Evolutionary conservation across 2,329 filamentous ascomycete species (phyloP), one percentile per base, ranked within the genome.

Genomic region (Aspergillus ochraceoroseus): DNA sequence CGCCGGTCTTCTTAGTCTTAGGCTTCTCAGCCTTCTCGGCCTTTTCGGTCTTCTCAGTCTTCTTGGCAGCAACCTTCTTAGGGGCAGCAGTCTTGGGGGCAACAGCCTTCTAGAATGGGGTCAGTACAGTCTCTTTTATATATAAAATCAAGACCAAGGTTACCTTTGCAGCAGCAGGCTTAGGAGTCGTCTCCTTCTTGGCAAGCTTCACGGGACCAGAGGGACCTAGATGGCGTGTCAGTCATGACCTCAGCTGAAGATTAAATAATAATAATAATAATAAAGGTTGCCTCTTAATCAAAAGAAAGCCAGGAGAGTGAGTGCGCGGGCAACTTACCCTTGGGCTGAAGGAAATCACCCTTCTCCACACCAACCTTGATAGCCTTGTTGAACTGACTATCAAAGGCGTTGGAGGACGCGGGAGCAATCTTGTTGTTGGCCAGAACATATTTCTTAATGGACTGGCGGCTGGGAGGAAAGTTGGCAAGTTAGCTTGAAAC

Each of bases 181-280:
- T 65, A 28, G 64, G 58, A 48, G 57, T 66, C 32, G 64, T 42
- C 41, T 77, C 75, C 74, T 87, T 88, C 81, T 90, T 90, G 45
- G 83, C 84, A 46, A 95, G 82, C 83, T 95, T 95, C 69, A 92
- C 87, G 54, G 87, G 85, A 46, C 88, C 88, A 50, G 88, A 95
- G 45, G 87, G 76, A 58, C 85, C 84, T 88, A 44, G 36, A 43
- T 31, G 25, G 56, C 52, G 55, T 51, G 60, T 66, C 48, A 65
- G 58, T 46, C 14, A 32, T 31, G 37, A 37, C 27, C 32, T 27
- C 14, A 35, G 29, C 28, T 15, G 34, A 31, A 23, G 13, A 35
- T 22, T 31, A 38, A 23, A 29, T 26, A 32, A 12, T n/a, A n/a
- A n/a, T n/a, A n/a, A n/a, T n/a, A n/a, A n/a, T n/a, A n/a, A n/a